Base-by-base conservation (phyloP, 805 yeast species). In the Kluyveromyces nonfermentans region DNA sequence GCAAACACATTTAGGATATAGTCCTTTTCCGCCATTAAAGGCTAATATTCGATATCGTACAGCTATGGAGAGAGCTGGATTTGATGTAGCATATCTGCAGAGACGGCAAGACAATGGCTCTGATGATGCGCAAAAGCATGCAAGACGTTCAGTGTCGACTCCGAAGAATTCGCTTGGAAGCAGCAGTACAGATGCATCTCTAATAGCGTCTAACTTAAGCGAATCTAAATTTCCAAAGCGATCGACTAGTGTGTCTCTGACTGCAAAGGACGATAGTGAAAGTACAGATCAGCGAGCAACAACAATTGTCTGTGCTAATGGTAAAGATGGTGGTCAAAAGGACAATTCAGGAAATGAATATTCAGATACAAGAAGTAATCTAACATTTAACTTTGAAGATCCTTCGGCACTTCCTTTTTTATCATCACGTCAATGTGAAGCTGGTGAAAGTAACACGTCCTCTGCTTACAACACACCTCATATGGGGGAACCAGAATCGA, bases 21-120 rank as follows among this genome's bases (percentile, higher is more conserved):
- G 69, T n/a, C 68, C 72, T 1, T 85, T 84, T 51, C 94, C 94
- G 2, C 82, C 86, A 0, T 63, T 85, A 47, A 78, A 77, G 43
- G 76, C 82, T 0, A 74, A 74, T 32, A 78, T 73, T 39, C 65
- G 78, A 22, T 81, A 79, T 53, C 71, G 72, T 51, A 80, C 88
- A 1, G 93, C 83, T 2, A 77, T 82, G 61, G 93, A 85, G 57
- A 65, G 93, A 51, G 93, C 93, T 0, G 95, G 95, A 0, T 85
- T 85, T 54, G 93, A 84, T 19, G 75, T 74, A 9, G 42, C 42
- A 16, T 43, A 28, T n/a, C 69, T 68, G 46, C 70, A 57, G 30
- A 25, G 30, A 14, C 30, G 36, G 9, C 41, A 40, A 21, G n/a
- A n/a, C n/a, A n/a, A n/a, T n/a, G n/a, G n/a, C n/a, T n/a, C n/a